Percentiles rank a stretch among this genome's conserved stretches.
phyloP scores from a whole-genome alignment of 2,329 filamentous ascomycete genomes.

The Epicoccum nigrum region DNA sequence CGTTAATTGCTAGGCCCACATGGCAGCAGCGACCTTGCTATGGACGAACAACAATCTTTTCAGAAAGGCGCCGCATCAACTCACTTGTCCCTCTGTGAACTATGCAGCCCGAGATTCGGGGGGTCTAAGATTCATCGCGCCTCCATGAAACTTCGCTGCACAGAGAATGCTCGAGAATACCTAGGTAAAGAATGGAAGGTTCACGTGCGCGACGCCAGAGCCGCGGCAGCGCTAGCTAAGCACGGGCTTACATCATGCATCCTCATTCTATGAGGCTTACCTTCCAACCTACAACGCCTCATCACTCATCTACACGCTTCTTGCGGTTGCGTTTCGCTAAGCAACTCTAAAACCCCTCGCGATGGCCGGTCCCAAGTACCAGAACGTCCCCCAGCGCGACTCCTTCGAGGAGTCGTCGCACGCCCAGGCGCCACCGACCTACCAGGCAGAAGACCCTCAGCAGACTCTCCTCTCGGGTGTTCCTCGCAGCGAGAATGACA shows the following conservation, averaged over 20 bases:
- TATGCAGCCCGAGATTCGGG: too few relatives aligned
- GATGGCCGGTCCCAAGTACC: conserved; percentile 85
- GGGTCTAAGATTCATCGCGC: too few relatives aligned
- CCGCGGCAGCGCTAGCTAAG: conserved; percentile 10
- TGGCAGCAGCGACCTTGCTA: too few relatives aligned
- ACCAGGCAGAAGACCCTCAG: conserved; percentile 65
- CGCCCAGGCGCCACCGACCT: conserved; percentile 72
- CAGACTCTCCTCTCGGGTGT: conserved; percentile 66
- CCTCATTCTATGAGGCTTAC: neutral
- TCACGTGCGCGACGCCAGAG: conserved; percentile 7
- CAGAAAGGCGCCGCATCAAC: too few relatives aligned
- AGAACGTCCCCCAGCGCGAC: conserved; percentile 82
- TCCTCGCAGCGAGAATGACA: conserved; percentile 82
- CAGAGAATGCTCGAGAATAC: conserved; percentile 16
- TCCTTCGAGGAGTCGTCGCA: conserved; percentile 69
- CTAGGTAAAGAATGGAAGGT: neutral
- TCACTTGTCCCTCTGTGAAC: too few relatives aligned
- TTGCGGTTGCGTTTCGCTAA: conserved; percentile 6
- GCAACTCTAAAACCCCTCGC: conserved; percentile 3
- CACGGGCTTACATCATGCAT: conserved; percentile 12
- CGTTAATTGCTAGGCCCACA: too few relatives aligned
- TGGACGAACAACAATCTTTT: too few relatives aligned
- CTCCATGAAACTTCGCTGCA: neutral
- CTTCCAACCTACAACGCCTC: conserved; percentile 4
- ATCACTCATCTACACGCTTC: neutral